Conservation (phyloP, 2,329 filamentous ascomycete genomes). For the Cryphonectria parasitica region DNA sequence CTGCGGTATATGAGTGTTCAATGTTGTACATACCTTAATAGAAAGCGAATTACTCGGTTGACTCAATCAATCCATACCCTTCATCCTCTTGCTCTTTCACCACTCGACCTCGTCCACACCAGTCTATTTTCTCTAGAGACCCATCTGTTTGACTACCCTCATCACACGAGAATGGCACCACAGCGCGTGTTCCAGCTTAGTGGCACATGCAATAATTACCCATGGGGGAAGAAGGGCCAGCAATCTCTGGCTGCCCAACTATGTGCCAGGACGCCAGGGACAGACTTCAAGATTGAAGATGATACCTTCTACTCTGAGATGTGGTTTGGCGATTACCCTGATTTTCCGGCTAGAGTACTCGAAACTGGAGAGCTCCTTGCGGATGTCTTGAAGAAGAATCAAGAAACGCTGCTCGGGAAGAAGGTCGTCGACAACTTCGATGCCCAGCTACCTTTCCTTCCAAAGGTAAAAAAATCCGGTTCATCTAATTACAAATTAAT, state of each 20-base stretch:
- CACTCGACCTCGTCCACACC: background rate
- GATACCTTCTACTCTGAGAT: conserved; percentile 66
- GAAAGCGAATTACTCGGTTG: background rate
- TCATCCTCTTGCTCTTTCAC: no score
- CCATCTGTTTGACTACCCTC: no score
- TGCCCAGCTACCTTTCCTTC: conserved; percentile 70
- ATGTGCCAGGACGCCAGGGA: conserved; percentile 67
- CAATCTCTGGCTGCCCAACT: conserved; percentile 68
- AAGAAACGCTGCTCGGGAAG: conserved; percentile 66
- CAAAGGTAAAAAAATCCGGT: conserved; percentile 55
- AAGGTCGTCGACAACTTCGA: conserved; percentile 64
- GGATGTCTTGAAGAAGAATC: conserved; percentile 64
- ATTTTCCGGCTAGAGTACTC: conserved; percentile 67
- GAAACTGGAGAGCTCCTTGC: conserved; percentile 66
- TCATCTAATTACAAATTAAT: no score
- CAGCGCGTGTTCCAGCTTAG: conserved; percentile 49
- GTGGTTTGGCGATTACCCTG: conserved; percentile 80
- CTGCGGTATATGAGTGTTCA: background rate
- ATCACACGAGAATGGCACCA: conserved; percentile 13
- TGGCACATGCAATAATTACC: conserved; percentile 61
- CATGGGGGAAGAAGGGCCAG: conserved; percentile 71
- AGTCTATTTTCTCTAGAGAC: background rate
- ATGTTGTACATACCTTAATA: background rate
- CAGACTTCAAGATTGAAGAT: conserved; percentile 66
- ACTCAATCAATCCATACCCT: background rate